Base-by-base conservation (phyloP, 23 red algal species). In the Cyanidiococcus yangmingshanensis region DNA sequence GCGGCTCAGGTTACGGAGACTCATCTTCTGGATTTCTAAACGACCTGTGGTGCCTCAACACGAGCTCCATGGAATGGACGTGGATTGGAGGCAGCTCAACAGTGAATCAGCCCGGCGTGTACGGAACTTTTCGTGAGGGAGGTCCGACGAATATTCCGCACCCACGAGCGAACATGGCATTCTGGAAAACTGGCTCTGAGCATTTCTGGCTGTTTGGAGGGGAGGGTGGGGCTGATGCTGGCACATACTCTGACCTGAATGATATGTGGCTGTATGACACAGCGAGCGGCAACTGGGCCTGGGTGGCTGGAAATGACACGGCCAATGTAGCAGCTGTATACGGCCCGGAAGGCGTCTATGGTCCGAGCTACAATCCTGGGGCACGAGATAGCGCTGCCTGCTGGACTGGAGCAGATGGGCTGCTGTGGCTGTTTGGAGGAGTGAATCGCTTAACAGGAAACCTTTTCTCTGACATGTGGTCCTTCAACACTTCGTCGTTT, bases 401-500 rank as follows among this genome's bases (percentile, higher is more conserved):
- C 12, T 71, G 63, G 63, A 7, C 27, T 12, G 63, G 63, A 12
- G n/a, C 32, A 35, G 63, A 71, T 35, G 63, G 63, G 3, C 32
- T 71, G 21, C 32, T 71, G 7, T 71, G 63, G 63, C 63, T 71
- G 63, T 71, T 71, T 30, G 63, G 63, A 7, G 45, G 45, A 54
- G 45, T 15, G 21, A 21, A 7, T 54, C 21, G 7, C 7, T 21
- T 15, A 15, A 7, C 7, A 54, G 45, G 45, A 54, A 15, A 7
- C 7, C n/a, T n/a, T n/a, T 54, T 54, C 21, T 54, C 45, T 7
- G 45, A 54, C 45, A 7, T 54, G 7, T 54, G 45, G 45, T 54
- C 45, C 7, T 54, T 54, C 45, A 54, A 54, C 21, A 54, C 45
- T 54, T 15, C 45, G 12, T 15, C 45, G 21, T 54, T 54, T 21